phyloP scores from a whole-genome alignment of 176 grass and related monocot genomes.

The Canna indica region DNA sequence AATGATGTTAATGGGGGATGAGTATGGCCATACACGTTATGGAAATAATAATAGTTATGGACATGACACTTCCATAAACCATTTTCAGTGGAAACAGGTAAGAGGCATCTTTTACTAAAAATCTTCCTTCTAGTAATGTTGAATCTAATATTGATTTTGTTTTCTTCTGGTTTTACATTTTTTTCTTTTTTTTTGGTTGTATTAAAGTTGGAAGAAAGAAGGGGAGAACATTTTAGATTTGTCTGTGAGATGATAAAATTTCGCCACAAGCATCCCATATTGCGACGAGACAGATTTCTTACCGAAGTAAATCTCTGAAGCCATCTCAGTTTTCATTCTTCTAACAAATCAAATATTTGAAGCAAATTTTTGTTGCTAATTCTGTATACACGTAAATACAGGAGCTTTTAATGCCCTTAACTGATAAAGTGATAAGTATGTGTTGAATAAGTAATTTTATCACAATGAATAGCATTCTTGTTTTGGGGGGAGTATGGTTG shows the following conservation, averaged over 20 bases:
- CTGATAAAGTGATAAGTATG: too few relatives aligned
- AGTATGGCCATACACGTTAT: constrained; percentile 87
- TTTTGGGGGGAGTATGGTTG: too few relatives aligned
- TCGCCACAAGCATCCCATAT: constrained; percentile 57
- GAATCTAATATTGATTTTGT: constrained; percentile 3
- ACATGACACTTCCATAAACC: constrained; percentile 89
- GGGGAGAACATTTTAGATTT: constrained; percentile 69
- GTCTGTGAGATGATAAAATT: constrained; percentile 93
- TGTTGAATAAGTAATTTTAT: too few relatives aligned
- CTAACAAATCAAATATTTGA: background rate
- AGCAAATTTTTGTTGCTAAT: background rate
- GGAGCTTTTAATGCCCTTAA: too few relatives aligned
- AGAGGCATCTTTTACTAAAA: background rate
- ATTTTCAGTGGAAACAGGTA: constrained; percentile 95
- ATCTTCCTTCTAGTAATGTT: constrained; percentile 15
- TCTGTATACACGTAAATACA: too few relatives aligned
- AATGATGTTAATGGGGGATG: constrained; percentile 99
- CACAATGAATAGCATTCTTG: too few relatives aligned
- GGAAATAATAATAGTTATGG: constrained; percentile 99
- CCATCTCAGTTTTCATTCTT: background rate
- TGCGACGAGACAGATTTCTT: constrained; percentile 60
- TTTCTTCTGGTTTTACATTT: constrained; percentile 15
- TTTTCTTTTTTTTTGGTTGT: constrained; percentile 7
- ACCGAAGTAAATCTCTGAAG: constrained; percentile 41
- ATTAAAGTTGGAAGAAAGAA: constrained; percentile 64